A percentile compares a stretch with the other conserved stretches of the same genome.
phyloP scores from a whole-genome alignment of 2,329 filamentous ascomycete genomes.

The Claviceps spartinae region DNA sequence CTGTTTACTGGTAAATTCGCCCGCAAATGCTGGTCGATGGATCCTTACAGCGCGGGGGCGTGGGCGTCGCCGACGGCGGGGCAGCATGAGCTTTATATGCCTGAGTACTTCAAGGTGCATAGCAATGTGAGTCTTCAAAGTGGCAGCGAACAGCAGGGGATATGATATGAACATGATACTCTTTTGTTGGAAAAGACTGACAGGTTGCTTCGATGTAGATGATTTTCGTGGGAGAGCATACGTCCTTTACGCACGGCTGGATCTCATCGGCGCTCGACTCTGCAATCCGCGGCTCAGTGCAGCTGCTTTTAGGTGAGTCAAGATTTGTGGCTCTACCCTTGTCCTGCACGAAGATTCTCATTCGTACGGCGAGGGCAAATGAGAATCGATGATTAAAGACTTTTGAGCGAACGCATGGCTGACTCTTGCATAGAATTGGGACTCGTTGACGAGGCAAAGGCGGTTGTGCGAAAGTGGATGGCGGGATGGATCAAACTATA shows the following conservation, averaged over 20 bases:
- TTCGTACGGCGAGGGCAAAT: too few relatives aligned
- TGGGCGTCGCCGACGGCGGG: slow-evolving; percentile 49
- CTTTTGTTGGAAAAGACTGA: not conserved
- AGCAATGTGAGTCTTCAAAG: slow-evolving; percentile 29
- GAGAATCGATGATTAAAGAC: not conserved
- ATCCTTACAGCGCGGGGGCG: slow-evolving; percentile 46
- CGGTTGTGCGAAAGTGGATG: slow-evolving; percentile 53
- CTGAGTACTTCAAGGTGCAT: slow-evolving; percentile 58
- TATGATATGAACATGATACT: not conserved
- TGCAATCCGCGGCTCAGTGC: slow-evolving; percentile 49
- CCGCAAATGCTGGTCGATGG: slow-evolving; percentile 50
- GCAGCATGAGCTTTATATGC: slow-evolving; percentile 56
- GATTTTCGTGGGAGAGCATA: slow-evolving; percentile 59
- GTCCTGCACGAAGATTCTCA: too few relatives aligned
- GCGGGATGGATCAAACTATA: slow-evolving; percentile 42
- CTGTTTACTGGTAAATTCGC: slow-evolving; percentile 54
- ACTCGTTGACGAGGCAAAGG: slow-evolving; percentile 55
- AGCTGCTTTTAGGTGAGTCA: slow-evolving; percentile 38
- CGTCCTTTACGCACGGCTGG: slow-evolving; percentile 59
- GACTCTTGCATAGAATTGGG: slow-evolving; percentile 32
- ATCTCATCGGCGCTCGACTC: slow-evolving; percentile 54
- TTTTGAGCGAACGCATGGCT: not conserved
- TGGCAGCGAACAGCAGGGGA: not conserved
- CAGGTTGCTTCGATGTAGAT: slow-evolving; percentile 23
- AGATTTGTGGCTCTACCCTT: too few relatives aligned